A percentile compares a stretch with the other conserved stretches of the same genome.
These are phyloP conservation scores for Chrysosporium queenslandicum DNA, from an alignment of 2,329 filamentous ascomycete genomes.

Conservation along the genomic window DNA sequence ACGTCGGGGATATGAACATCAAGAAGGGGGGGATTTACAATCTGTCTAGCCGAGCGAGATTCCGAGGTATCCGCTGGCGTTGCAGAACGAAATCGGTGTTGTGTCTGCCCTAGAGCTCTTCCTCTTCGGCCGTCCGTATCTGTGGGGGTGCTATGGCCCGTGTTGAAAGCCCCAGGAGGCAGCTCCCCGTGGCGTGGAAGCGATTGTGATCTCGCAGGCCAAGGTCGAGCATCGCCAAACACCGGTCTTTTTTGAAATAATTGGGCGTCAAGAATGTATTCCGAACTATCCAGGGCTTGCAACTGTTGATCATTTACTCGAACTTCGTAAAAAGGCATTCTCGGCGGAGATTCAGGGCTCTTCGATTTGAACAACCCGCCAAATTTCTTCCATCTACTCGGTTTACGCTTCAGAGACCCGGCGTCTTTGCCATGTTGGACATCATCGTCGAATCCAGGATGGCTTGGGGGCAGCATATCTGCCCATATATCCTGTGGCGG, in stretches of 20 bases:
- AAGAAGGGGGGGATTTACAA: slow-evolving; percentile 40
- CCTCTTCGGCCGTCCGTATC: background rate
- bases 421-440: background rate
- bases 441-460: background rate
- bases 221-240: background rate
- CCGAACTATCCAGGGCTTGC: slow-evolving; percentile 9
- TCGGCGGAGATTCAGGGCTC: slow-evolving; percentile 14
- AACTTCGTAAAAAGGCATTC: slow-evolving; percentile 26
- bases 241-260: slow-evolving; percentile 5
- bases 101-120: slow-evolving; percentile 1
- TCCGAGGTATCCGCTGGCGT: slow-evolving; percentile 6
- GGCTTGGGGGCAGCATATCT: background rate
- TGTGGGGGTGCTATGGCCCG: background rate
- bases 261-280: background rate
- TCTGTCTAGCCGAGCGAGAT: slow-evolving; percentile 5
- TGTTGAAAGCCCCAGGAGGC: background rate
- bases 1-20: slow-evolving; percentile 71
- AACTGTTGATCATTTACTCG: slow-evolving; percentile 20
- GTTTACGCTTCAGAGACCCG: slow-evolving; percentile 25
- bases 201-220: slow-evolving; percentile 7
- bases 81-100: slow-evolving; percentile 6
- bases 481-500: background rate
- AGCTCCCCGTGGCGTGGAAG: slow-evolving; percentile 1
- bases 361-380: slow-evolving; percentile 37
- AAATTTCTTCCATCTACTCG: slow-evolving; percentile 41